phyloP scores from a whole-genome alignment of 1,284 basidiomycete genomes.

The Exobasidium cylindrosporum region DNA sequence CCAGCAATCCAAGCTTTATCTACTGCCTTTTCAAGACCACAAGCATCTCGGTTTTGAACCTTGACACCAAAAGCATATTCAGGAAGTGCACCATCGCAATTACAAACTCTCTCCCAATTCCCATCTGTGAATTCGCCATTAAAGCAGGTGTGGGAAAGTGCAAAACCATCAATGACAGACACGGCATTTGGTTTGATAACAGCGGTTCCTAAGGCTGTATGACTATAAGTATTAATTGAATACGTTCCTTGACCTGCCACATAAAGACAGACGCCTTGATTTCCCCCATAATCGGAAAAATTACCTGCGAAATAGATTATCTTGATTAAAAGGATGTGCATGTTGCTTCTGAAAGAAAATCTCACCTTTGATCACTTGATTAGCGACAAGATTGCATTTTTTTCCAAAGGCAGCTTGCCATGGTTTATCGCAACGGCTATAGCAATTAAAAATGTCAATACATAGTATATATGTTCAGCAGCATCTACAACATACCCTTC shows the following conservation, averaged over 20 bases:
- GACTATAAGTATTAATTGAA: not conserved
- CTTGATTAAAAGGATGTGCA: too few species aligned
- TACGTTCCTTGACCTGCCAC: not conserved
- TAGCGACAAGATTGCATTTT: not conserved
- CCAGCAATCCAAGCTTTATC: constrained; percentile 8
- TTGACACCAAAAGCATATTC: not conserved
- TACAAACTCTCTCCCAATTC: not conserved
- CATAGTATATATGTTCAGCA: too few species aligned
- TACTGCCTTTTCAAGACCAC: not conserved
- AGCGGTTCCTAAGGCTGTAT: not conserved
- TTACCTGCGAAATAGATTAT: too few species aligned
- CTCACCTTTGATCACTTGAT: not conserved
- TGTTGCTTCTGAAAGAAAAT: too few species aligned
- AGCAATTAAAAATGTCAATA: too few species aligned
- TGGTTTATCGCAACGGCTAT: not conserved
- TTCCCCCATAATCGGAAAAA: not conserved
- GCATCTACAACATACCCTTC: not conserved
- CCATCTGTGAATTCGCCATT: not conserved
- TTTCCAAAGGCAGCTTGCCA: not conserved
- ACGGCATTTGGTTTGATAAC: not conserved
- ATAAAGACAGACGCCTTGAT: not conserved
- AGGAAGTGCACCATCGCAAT: not conserved
- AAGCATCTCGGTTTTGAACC: not conserved
- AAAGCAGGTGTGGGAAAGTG: not conserved
- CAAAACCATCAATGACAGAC: constrained; percentile 1